Percentiles rank a stretch among this genome's conserved stretches.
phyloP scores from a whole-genome alignment of 208 protist species.

The Acanthamoeba castellanii region DNA sequence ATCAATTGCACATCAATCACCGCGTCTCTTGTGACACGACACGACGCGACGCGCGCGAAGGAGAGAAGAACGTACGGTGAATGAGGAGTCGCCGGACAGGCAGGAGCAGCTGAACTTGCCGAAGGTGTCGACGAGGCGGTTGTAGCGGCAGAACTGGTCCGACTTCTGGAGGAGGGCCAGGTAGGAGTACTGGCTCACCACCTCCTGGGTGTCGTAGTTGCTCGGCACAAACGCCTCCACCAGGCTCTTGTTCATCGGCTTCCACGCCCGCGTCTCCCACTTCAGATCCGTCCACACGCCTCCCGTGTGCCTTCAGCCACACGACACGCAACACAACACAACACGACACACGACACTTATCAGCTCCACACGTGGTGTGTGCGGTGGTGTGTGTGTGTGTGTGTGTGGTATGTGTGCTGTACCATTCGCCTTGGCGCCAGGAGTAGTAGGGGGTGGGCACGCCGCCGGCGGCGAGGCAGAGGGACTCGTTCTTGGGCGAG shows the following conservation, averaged over 20 bases:
- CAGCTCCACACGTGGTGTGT: not conserved
- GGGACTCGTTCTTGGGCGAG: slow-evolving; percentile 15
- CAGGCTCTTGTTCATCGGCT: not conserved
- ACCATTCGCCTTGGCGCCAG: slow-evolving; percentile 19
- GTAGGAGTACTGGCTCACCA: not conserved
- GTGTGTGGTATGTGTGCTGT: not conserved
- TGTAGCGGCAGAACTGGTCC: slow-evolving; percentile 36
- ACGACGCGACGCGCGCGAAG: no score
- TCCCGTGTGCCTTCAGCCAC: not conserved
- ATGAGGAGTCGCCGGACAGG: not conserved
- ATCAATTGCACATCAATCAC: no score
- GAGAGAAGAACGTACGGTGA: no score
- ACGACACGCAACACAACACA: no score
- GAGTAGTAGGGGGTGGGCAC: not conserved
- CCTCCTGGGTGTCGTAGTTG: not conserved
- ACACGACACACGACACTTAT: not conserved
- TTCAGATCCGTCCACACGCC: not conserved
- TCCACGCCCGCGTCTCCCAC: not conserved
- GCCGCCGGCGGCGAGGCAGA: not conserved
- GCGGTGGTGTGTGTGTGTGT: not conserved
- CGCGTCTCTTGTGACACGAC: no score
- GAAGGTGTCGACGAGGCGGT: slow-evolving; percentile 29
- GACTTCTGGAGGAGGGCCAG: not conserved
- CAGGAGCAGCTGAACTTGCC: slow-evolving; percentile 16
- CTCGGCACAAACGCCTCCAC: not conserved